Conservation (phyloP, 345 rosid species). For the Acer saccharum region DNA sequence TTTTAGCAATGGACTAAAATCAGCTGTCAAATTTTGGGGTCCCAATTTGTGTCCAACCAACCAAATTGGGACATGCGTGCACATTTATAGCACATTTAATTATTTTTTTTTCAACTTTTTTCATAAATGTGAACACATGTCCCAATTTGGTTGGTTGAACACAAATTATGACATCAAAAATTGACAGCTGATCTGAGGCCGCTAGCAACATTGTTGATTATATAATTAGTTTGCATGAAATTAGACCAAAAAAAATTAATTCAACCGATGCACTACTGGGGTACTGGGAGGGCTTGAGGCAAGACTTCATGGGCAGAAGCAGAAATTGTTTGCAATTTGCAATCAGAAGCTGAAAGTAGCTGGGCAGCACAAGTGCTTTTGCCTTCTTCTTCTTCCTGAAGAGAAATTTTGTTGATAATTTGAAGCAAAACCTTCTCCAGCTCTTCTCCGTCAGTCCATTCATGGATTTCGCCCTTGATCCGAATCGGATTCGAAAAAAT, state of each 20-base stretch:
- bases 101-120: too few relatives aligned
- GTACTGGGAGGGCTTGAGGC: conserved; percentile 43
- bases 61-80: too few relatives aligned
- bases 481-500: conserved; percentile 52
- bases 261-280: conserved; percentile 22
- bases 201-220: too few relatives aligned
- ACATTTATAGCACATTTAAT: too few relatives aligned
- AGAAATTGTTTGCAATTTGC: conserved; percentile 52
- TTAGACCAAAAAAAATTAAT: neutral
- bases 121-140: too few relatives aligned
- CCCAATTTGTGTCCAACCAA: too few relatives aligned
- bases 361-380: conserved; percentile 1
- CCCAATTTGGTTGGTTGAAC: too few relatives aligned
- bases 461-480: conserved; percentile 64
- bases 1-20: too few relatives aligned
- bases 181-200: too few relatives aligned
- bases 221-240: too few relatives aligned
- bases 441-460: conserved; percentile 74
- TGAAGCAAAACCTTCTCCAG: conserved; percentile 47
- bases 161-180: too few relatives aligned
- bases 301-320: conserved; percentile 33
- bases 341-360: conserved; percentile 39
- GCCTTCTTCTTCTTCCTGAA: conserved; percentile 16
- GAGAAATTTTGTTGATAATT: conserved; percentile 28
- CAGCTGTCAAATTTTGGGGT: too few relatives aligned